Conservation (phyloP, 768 basidiomycete genomes). For the Xerocomus spinulosus region DNA sequence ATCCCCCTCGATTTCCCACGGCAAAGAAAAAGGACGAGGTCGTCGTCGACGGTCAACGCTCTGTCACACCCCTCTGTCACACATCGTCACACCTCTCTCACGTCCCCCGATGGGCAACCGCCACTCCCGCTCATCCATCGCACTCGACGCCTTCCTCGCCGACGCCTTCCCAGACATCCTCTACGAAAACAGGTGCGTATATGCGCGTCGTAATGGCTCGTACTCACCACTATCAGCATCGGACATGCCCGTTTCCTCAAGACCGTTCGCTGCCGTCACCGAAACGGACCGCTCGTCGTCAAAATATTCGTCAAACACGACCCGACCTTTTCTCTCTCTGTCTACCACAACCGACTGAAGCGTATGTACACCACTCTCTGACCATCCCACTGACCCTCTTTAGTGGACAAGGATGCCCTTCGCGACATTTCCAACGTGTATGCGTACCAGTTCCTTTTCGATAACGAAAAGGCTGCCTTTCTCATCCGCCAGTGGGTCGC, state of each 20-base stretch:
- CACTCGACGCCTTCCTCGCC: conserved; percentile 84
- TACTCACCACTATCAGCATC: conserved; percentile 12
- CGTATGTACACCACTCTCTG: conserved; percentile 34
- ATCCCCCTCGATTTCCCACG: no score
- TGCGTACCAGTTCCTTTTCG: conserved; percentile 83
- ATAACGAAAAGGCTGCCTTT: conserved; percentile 95
- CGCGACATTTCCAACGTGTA: conserved; percentile 84
- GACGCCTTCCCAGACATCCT: conserved; percentile 77
- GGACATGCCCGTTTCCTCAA: conserved; percentile 46
- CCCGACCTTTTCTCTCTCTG: conserved; percentile 70
- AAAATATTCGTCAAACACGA: conserved; percentile 97
- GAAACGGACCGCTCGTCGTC: conserved; percentile 77
- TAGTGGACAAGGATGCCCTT: conserved; percentile 84
- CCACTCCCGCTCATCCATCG: conserved; percentile 65
- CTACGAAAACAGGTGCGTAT: conserved; percentile 83
- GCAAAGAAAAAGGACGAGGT: no score
- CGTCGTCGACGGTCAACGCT: no score
- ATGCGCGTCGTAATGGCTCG: background rate
- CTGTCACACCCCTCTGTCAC: conserved; percentile 22
- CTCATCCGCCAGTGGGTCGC: conserved; percentile 93
- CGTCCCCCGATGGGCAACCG: conserved; percentile 73
- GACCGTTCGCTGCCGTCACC: conserved; percentile 84
- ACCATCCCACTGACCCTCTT: background rate
- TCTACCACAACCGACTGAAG: conserved; percentile 75
- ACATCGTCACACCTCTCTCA: conserved; percentile 2